A percentile compares a stretch with the other conserved stretches of the same genome.
Evolutionary conservation across 169 alveolate genomes (phyloP).

Genomic region (Condylostoma magnum): DNA sequence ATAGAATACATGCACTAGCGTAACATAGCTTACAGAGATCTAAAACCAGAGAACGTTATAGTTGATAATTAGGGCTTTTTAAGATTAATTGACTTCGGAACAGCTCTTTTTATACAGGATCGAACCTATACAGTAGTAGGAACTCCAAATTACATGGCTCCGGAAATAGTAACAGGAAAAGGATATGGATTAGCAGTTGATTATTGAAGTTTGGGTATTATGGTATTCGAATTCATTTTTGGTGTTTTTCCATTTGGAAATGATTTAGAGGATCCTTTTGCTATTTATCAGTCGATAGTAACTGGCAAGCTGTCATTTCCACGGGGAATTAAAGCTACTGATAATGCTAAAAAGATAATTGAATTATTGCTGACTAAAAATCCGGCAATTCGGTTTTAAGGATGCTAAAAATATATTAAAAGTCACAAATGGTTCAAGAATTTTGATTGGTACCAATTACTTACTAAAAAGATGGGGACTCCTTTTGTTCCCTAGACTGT

Average conservation of each 20-base stretch:
- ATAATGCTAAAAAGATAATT: conserved; percentile 30
- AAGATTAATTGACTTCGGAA: conserved; percentile 58
- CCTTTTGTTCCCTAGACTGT: too few relatives aligned
- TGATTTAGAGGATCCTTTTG: conserved; percentile 64
- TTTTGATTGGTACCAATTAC: conserved; percentile 37
- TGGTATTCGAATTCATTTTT: conserved; percentile 74
- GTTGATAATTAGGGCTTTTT: conserved; percentile 51
- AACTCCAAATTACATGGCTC: conserved; percentile 81
- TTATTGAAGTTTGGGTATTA: conserved; percentile 79
- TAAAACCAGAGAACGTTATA: conserved; percentile 30
- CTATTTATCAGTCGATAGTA: conserved; percentile 54
- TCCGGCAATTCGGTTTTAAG: conserved; percentile 34
- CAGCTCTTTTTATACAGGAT: too few relatives aligned
- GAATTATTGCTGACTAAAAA: conserved; percentile 32
- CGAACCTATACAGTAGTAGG: conserved; percentile 73
- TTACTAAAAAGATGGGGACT: too few relatives aligned
- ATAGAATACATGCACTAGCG: conserved; percentile 23
- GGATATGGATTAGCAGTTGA: conserved; percentile 77
- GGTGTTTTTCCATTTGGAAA: conserved; percentile 81
- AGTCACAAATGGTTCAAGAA: conserved; percentile 44
- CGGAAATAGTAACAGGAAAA: conserved; percentile 69
- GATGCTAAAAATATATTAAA: conserved; percentile 33
- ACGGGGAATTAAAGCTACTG: conserved; percentile 26
- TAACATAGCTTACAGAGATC: conserved; percentile 16
- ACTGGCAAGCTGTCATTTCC: conserved; percentile 39